Evolutionary conservation across 2,329 filamentous ascomycete species (phyloP).

Genomic region (Diplodia intermedia): DNA sequence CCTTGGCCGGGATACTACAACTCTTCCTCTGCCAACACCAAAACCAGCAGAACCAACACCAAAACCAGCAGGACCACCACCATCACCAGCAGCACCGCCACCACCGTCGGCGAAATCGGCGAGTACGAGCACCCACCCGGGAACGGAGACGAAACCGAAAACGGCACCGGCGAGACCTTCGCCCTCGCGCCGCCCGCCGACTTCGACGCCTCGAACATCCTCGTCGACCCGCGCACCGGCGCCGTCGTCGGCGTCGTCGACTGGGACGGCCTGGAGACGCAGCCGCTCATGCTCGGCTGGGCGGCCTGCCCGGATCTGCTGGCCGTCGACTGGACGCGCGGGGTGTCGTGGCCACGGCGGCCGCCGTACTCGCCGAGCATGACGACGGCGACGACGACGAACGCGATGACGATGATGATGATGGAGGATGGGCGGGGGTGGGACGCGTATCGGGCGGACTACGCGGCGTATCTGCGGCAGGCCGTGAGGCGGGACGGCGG

Average conservation of each 20-base stretch:
- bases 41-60: too few relatives aligned
- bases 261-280: conserved; percentile 35
- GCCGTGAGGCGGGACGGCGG: background rate
- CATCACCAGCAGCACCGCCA: background rate
- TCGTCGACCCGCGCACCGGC: conserved; percentile 33
- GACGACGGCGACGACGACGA: background rate
- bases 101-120: background rate
- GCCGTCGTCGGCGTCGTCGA: conserved; percentile 38
- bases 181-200: conserved; percentile 36
- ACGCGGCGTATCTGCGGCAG: background rate
- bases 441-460: background rate
- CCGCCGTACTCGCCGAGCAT: background rate
- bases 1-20: background rate
- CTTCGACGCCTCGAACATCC: conserved; percentile 40
- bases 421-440: background rate
- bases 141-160: background rate
- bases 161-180: conserved; percentile 35
- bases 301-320: conserved; percentile 11
- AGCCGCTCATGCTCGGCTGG: conserved; percentile 34
- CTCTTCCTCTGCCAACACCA: too few relatives aligned
- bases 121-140: background rate
- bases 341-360: background rate
- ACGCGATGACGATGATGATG: background rate
- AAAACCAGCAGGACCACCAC: too few relatives aligned
- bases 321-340: background rate